Base-by-base conservation (phyloP, 1,284 basidiomycete species). In the Stygiomarasmius scandens region DNA sequence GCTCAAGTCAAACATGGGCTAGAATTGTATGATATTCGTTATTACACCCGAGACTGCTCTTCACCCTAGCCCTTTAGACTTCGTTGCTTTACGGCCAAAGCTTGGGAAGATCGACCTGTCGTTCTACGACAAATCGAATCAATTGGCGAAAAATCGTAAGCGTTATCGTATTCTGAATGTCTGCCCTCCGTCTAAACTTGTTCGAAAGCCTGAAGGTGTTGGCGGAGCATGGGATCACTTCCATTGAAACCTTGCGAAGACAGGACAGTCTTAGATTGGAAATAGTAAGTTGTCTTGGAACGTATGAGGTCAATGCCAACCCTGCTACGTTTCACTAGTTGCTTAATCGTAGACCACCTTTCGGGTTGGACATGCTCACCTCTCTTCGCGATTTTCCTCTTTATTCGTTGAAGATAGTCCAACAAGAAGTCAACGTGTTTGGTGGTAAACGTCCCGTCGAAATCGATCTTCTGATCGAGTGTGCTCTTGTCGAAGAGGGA, bases 121-220 rank as follows among this genome's bases (percentile, higher is more conserved):
- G 89, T 93, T 14, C 76, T 95, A 56, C 82, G 87, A 51, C 92
- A 95, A 67, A 80, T 95, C 49, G 87, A 91, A 47, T 83, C 87
- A 22, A 87, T 95, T 49, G 92, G 92, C 43, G 91, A 93, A 66
- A 93, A 92, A 81, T 92, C 90, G 90, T 92, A 58, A 68, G 86
- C 72, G 5, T 4, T 58, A 45, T 44, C 27, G 49, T 45, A 43
- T 56, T 45, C 16, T 20, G 44, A 44, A 27, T 12, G 38, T 16
- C 38, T 12, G n/a, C 49, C 48, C 50, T 34, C 43, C 54, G 38
- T 38, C 19, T 29, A 29, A 24, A 23, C 29, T 52, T 52, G 45
- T 55, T 52, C 62, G 60, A 55, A 45, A 38, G 54, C 20, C 52
- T 32, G 8, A 59, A 93, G 89, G 83, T 91, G 22, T 77, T 93